Evolutionary conservation across 306 rosid species (phyloP), one percentile per base, ranked within the genome.

Genomic region (Citrullus amarus): DNA sequence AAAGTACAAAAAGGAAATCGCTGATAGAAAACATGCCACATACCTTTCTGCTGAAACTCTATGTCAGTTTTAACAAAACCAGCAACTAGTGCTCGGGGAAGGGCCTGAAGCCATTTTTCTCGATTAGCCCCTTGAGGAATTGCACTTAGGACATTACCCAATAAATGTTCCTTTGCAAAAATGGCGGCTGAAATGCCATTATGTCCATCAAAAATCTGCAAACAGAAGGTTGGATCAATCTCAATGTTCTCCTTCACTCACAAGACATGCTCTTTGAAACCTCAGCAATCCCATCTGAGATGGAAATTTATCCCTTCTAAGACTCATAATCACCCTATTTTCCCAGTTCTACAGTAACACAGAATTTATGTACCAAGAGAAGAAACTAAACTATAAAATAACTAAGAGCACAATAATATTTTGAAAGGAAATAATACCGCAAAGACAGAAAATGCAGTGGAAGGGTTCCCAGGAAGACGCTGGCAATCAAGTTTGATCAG

Each of bases 1-100:
- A 25, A 13, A 77, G 38, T 16, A 38, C 20, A 22, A 9, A 30
- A 44, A 32, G 51, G 32, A 55, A 79, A 25, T 22, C 30, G 8
- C 53, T 32, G 80, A 48, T 68, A 67, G 57, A 56, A 63, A 61
- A 53, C 65, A 46, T 3, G 79, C 8, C 3, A 68, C 12, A 58
- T 71, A 88, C 99, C 99, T 83, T 91, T 95, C 81, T 92, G 95
- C 87, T 95, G 99, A 85, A 95, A 92, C 87, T 95, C 99, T 51
- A 88, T 95, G 86, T 95, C 99, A 76, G 99, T 91, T 90, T 95
- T 95, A 80, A 95, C 98, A 81, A 95, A 95, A 77, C 98, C 97
- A 53, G 90, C 99, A 79, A 95, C 99, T 80, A 95, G 81, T 11
- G 99, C 98, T 66, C 99, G 97, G 57, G 99, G 99, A 77, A 92